phyloP scores from a whole-genome alignment of 169 alveolate genomes.

The Neospora caninum region DNA sequence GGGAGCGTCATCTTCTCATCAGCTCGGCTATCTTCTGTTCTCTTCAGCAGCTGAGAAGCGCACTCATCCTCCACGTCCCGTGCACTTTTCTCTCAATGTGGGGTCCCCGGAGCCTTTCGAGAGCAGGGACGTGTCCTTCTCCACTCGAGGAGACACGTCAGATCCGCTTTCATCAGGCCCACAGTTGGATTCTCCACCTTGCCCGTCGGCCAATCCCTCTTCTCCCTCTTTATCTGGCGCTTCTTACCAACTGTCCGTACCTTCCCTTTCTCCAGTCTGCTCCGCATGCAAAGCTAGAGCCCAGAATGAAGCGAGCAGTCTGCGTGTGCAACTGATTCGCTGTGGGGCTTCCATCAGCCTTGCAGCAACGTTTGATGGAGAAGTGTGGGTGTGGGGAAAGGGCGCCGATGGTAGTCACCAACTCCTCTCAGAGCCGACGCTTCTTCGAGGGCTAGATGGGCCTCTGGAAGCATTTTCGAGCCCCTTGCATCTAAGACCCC shows the following conservation, averaged over 20 bases:
- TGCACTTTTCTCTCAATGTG: not conserved
- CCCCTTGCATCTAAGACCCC: not conserved
- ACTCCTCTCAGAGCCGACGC: slow-evolving; percentile 2
- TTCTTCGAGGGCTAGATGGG: not conserved
- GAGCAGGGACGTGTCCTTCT: too few relatives aligned
- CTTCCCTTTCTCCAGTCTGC: not conserved
- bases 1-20: slow-evolving; percentile 32
- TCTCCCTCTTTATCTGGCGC: not conserved
- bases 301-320: not conserved
- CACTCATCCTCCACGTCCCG: not conserved
- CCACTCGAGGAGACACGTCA: too few relatives aligned
- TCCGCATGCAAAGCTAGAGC: not conserved
- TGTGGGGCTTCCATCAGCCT: slow-evolving; percentile 33
- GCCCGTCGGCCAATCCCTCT: not conserved
- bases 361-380: slow-evolving; percentile 15
- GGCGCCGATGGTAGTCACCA: slow-evolving; percentile 23
- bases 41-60: slow-evolving; percentile 20
- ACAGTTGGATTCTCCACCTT: not conserved
- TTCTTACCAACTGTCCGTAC: not conserved
- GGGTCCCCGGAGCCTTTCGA: not conserved
- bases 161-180: not conserved
- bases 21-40: slow-evolving; percentile 17
- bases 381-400: slow-evolving; percentile 45
- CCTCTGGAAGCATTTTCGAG: not conserved
- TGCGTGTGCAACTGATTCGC: slow-evolving; percentile 17